Evolutionary conservation across 441 rosid genomes (phyloP), one percentile per base, ranked within the genome.

Genomic region (Euphorbia corollata): DNA sequence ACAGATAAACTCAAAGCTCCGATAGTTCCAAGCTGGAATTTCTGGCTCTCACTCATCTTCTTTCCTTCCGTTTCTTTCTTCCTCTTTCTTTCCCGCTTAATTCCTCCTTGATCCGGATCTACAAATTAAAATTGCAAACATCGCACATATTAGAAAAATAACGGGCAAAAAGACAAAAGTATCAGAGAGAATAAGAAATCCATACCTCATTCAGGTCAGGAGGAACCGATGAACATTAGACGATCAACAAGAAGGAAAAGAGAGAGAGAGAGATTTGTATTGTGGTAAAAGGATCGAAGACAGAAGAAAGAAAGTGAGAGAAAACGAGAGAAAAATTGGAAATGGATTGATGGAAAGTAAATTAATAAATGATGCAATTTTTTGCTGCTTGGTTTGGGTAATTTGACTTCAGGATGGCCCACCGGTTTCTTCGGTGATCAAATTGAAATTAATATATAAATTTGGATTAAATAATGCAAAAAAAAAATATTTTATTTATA

Each of bases 1-100:
- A 93, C 99, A 48, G 99, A 93, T 53, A 93, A 78, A 83, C 87
- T 74, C 86, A 93, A 82, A 68, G 99, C 96, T 63, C 99, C 96
- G 34, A 89, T 74, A 6, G 98, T 93, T 63, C 99, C 99, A 59
- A 93, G 78, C 84, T 91, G 99, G 84, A 93, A 89, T 78, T 74
- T 88, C 81, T 80, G 88, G 74, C 81, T 82, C 75, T 90, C 95
- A 70, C 91, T 88, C 97, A 90, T 92, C 79, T 81, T 83, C 64
- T 12, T 15, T 23, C 13, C 4, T 36, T 5, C 24, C 10, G 18
- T 41, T 36, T 63, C 56, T 62, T 27, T 65, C 59, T 62, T 27
- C 73, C 74, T 70, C 73, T 70, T 64, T 41, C 59, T 57, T 34
- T 56, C 59, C 59, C 59, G 59, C 36, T 56, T 56, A 63, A 36